Percentiles rank a stretch among this genome's conserved stretches.
These are phyloP conservation scores for Ganoderma lucidum DNA, from an alignment of 1,284 basidiomycete species.

Conservation along the genomic window DNA sequence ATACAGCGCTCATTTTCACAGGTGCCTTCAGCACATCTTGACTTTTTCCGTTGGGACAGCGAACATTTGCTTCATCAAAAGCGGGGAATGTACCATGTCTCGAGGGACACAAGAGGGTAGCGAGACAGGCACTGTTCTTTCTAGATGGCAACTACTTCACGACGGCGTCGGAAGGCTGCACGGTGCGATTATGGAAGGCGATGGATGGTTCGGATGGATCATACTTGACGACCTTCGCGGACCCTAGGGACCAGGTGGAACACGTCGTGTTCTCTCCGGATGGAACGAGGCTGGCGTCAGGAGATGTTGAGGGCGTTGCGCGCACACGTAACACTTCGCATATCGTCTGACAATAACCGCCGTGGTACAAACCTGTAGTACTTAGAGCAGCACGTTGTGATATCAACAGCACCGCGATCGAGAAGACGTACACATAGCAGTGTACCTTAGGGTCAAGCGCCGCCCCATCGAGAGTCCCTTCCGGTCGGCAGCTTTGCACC, in stretches of 20 bases:
- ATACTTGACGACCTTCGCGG: neutral
- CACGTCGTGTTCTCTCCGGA: neutral
- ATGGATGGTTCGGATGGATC: neutral
- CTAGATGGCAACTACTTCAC: conserved; percentile 5
- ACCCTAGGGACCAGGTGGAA: neutral
- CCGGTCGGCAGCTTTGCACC: no score
- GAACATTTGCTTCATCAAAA: neutral
- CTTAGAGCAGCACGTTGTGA: no score
- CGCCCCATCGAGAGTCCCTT: neutral
- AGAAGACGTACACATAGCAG: neutral
- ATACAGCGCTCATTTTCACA: no score
- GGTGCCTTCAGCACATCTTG: neutral
- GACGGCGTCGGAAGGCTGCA: neutral
- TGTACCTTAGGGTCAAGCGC: neutral
- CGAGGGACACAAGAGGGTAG: neutral
- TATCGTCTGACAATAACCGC: neutral
- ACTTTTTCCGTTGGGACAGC: neutral
- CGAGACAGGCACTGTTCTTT: neutral
- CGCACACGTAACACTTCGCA: neutral
- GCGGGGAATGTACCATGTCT: neutral
- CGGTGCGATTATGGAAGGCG: neutral
- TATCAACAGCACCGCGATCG: neutral
- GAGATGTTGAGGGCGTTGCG: neutral
- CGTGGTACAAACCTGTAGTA: neutral
- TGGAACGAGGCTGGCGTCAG: neutral